Percentiles rank a stretch among this genome's conserved stretches.
Conservation (phyloP, 371 early-diverging fungal species). For the Saksenaea vasiformis region DNA sequence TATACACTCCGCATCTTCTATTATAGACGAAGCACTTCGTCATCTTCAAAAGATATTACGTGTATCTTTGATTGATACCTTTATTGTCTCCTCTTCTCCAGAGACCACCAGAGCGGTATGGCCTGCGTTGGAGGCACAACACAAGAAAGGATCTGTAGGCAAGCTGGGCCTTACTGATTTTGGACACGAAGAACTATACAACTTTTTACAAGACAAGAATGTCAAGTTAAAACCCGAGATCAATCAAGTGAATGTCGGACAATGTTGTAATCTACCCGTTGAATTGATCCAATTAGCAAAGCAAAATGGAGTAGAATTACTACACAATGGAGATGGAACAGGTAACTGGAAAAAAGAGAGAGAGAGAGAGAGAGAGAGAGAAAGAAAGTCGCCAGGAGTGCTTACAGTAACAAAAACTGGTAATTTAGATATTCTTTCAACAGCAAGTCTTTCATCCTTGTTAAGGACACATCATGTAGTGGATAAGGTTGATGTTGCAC, state of each 20-base stretch:
- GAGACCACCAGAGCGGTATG: slow-evolving; percentile 36
- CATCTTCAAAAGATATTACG: slow-evolving; percentile 43
- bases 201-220: slow-evolving; percentile 21
- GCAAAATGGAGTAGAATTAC: slow-evolving; percentile 44
- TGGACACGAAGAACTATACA: slow-evolving; percentile 16
- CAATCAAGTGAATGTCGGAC: slow-evolving; percentile 44
- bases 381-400: background rate
- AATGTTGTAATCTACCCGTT: slow-evolving; percentile 53
- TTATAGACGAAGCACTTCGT: slow-evolving; percentile 31
- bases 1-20: slow-evolving; percentile 22
- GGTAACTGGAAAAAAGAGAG: slow-evolving; percentile 25
- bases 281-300: slow-evolving; percentile 50
- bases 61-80: slow-evolving; percentile 49
- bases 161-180: slow-evolving; percentile 32
- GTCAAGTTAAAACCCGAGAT: slow-evolving; percentile 23
- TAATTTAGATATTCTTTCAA: slow-evolving; percentile 40
- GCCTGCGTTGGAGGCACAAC: slow-evolving; percentile 32
- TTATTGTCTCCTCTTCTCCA: slow-evolving; percentile 37
- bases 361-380: background rate
- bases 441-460: slow-evolving; percentile 32
- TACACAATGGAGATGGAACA: slow-evolving; percentile 52
- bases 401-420: background rate
- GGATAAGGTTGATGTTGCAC: slow-evolving; percentile 15
- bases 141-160: slow-evolving; percentile 16
- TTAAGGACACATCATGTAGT: slow-evolving; percentile 29